Conservation (phyloP, 768 basidiomycete genomes). For the Auricularia auricula-judae region DNA sequence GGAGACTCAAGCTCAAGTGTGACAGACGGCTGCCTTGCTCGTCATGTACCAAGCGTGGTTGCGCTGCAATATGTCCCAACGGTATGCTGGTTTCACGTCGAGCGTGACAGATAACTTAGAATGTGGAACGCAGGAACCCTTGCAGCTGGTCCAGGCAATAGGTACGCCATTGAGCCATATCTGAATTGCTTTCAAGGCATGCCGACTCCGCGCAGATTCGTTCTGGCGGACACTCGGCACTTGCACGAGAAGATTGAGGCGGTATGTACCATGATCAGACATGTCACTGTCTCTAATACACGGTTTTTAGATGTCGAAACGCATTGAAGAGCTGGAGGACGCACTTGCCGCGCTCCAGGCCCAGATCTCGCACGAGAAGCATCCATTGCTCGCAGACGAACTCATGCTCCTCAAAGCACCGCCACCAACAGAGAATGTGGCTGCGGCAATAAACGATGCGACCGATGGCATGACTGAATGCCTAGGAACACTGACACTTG, state of each 20-base stretch:
- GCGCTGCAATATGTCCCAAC: slow-evolving; percentile 45
- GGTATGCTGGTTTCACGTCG: too few species aligned
- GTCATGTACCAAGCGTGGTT: slow-evolving; percentile 49
- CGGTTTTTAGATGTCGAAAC: neutral
- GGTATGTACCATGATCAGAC: neutral
- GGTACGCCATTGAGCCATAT: neutral
- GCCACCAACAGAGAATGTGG: neutral
- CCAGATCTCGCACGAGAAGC: slow-evolving; percentile 33
- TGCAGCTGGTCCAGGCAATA: neutral
- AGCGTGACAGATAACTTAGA: neutral
- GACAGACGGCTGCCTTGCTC: slow-evolving; percentile 43
- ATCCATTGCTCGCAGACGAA: slow-evolving; percentile 62
- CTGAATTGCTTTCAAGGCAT: neutral
- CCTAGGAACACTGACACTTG: neutral
- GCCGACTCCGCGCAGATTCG: neutral
- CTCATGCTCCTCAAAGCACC: slow-evolving; percentile 63
- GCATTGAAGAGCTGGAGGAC: slow-evolving; percentile 50
- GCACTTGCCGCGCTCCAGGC: slow-evolving; percentile 49
- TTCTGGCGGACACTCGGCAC: neutral
- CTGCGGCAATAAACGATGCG: neutral
- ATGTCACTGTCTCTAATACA: too few species aligned
- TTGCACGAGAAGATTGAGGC: neutral
- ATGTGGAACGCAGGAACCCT: neutral
- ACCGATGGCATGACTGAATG: neutral
- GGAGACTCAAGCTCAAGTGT: slow-evolving; percentile 35